Conservation (phyloP, 1,139 yeast species). For the Candida neerlandica region DNA sequence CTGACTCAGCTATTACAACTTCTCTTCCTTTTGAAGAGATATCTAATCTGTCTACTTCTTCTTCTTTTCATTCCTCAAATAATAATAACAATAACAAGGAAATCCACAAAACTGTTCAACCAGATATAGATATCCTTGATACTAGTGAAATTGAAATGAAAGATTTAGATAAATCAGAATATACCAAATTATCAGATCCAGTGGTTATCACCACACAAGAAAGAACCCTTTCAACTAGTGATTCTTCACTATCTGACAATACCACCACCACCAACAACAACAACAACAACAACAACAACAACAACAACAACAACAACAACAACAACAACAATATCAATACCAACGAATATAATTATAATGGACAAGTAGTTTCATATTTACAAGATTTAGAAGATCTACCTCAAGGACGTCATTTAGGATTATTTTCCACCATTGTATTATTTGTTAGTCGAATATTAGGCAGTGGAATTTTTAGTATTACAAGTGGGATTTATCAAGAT, state of each 20-base stretch:
- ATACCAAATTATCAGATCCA: conserved; percentile 14
- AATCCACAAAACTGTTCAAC: neutral
- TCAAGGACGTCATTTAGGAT: conserved; percentile 73
- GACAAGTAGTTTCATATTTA: conserved; percentile 18
- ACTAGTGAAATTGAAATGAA: conserved; percentile 18
- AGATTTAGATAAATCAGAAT: conserved; percentile 16
- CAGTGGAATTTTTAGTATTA: conserved; percentile 74
- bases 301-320: too few relatives aligned
- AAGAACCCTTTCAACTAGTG: neutral
- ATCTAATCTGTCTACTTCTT: neutral
- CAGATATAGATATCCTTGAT: neutral
- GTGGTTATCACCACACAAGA: neutral
- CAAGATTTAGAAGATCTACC: conserved; percentile 58
- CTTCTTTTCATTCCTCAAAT: neutral
- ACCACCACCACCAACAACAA: conserved; percentile 8
- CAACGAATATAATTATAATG: conserved; percentile 7
- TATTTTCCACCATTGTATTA: conserved; percentile 63
- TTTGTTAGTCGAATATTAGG: conserved; percentile 74
- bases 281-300: too few relatives aligned
- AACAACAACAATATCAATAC: too few relatives aligned
- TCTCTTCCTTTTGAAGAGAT: neutral
- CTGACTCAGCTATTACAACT: neutral
- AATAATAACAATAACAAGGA: neutral
- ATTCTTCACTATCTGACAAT: conserved; percentile 2
- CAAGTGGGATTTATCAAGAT: conserved; percentile 65